Conservation (phyloP, 495 filamentous ascomycete genomes). For the Penicillium bialowiezense region DNA sequence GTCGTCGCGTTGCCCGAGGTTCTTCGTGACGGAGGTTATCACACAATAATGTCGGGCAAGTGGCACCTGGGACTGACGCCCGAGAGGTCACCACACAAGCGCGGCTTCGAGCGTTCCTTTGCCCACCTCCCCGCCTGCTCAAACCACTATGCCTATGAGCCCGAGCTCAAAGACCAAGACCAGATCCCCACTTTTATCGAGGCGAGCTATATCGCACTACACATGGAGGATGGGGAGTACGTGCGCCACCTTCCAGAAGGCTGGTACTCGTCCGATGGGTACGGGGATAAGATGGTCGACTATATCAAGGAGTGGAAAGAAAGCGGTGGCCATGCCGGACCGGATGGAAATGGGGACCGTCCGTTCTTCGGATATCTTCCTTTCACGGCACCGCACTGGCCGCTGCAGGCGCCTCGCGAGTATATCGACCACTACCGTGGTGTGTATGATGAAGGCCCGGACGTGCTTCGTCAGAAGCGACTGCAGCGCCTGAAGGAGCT, state of each 20-base stretch:
- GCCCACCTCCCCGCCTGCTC: slow-evolving; percentile 54
- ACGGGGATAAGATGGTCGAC: slow-evolving; percentile 50
- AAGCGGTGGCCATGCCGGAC: slow-evolving; percentile 27
- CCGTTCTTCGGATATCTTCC: slow-evolving; percentile 62
- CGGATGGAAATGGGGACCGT: slow-evolving; percentile 35
- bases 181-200: slow-evolving; percentile 50
- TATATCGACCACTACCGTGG: slow-evolving; percentile 53
- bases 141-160: slow-evolving; percentile 63
- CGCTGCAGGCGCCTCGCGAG: slow-evolving; percentile 53
- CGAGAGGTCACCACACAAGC: slow-evolving; percentile 38
- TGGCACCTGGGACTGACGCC: slow-evolving; percentile 52
- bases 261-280: slow-evolving; percentile 56
- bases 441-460: slow-evolving; percentile 55
- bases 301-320: slow-evolving; percentile 53
- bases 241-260: slow-evolving; percentile 50
- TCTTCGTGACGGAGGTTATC: slow-evolving; percentile 59
- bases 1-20: slow-evolving; percentile 62
- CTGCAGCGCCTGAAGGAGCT: slow-evolving; percentile 49
- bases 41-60: slow-evolving; percentile 61
- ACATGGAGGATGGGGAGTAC: slow-evolving; percentile 58
- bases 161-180: slow-evolving; percentile 45
- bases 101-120: slow-evolving; percentile 47
- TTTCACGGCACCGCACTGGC: slow-evolving; percentile 62
- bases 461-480: slow-evolving; percentile 49
- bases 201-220: slow-evolving; percentile 52